Evolutionary conservation across 176 grass and related monocot species (phyloP), one percentile per base, ranked within the genome.

Genomic region (Rhipidocladum racemiflorum): DNA sequence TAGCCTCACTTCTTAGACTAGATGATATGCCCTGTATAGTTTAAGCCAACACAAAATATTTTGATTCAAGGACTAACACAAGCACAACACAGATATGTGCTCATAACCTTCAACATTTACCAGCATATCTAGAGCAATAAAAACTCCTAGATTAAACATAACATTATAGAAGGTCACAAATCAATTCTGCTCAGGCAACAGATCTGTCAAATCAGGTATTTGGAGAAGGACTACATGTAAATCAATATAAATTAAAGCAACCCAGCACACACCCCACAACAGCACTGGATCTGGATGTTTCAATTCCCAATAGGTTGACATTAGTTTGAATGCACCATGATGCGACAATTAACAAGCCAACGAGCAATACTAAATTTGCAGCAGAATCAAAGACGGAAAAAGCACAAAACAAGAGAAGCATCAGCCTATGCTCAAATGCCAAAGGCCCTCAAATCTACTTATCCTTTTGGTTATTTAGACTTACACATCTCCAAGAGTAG

Each of bases 11-110:
- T 38, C 15, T 51, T 45, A 55, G 9, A 65, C 7, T 35, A 61
- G 38, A 69, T 0, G 21, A 38, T 11, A 55, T 53, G 34, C 21
- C n/a, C 0, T 70, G 18, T 20, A 8, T 6, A 56, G 20, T 64
- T 81, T 63, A 80, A 55, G 25, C 10, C 25, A 85, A 81, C 25
- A 75, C 14, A 35, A 2, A 69, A 67, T 7, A 48, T 35, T 73
- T 42, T 40, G 5, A 59, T 61, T 55, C 21, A 59, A 38, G 42
- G 69, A 43, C 9, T 20, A 68, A 51, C 27, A 79, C 16, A 84
- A 88, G 13, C 27, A 65, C 9, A 25, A 1, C 27, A 81, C 3
- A 85, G 59, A 72, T 81, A 21, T 38, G n/a, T 56, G 66, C 46
- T 46, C 1, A 65, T 6, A 24, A 21, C 4, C 12, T 81, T 35